These are phyloP conservation scores for Chlorella variabilis DNA, from an alignment of 163 green algal species.

Conservation along the genomic window DNA sequence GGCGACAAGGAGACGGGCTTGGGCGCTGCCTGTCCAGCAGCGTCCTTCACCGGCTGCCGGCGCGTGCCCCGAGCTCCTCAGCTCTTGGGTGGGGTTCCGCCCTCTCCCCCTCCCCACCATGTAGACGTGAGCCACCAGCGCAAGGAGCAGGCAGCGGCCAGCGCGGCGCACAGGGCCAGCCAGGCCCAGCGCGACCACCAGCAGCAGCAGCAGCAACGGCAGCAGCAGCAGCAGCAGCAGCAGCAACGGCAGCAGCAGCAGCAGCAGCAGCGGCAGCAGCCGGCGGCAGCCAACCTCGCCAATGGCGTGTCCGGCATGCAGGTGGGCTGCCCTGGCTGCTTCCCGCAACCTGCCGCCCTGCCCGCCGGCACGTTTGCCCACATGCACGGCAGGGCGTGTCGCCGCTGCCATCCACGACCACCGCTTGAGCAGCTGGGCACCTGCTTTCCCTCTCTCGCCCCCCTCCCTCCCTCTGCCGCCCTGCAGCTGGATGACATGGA, in stretches of 20 bases:
- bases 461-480: background rate
- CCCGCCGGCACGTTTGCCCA: too few relatives aligned
- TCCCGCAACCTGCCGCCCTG: too few relatives aligned
- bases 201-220: background rate
- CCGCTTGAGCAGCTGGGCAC: too few relatives aligned
- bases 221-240: conserved; percentile 13
- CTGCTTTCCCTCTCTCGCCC: background rate
- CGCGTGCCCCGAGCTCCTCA: too few relatives aligned
- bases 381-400: too few relatives aligned
- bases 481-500: conserved; percentile 11
- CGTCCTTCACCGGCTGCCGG: too few relatives aligned
- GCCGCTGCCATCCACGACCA: too few relatives aligned
- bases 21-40: too few relatives aligned
- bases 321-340: background rate
- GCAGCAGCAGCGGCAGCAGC: conserved; percentile 9
- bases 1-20: too few relatives aligned
- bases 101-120: background rate
- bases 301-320: conserved; percentile 23
- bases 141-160: conserved; percentile 12
- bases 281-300: background rate
- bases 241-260: background rate
- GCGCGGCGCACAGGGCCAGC: background rate
- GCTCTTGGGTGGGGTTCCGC: background rate
- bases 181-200: conserved; percentile 2
- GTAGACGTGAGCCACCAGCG: conserved; percentile 10